phyloP scores from a whole-genome alignment of 1,139 yeast species.

The Nakaseomyces nivariensis region DNA sequence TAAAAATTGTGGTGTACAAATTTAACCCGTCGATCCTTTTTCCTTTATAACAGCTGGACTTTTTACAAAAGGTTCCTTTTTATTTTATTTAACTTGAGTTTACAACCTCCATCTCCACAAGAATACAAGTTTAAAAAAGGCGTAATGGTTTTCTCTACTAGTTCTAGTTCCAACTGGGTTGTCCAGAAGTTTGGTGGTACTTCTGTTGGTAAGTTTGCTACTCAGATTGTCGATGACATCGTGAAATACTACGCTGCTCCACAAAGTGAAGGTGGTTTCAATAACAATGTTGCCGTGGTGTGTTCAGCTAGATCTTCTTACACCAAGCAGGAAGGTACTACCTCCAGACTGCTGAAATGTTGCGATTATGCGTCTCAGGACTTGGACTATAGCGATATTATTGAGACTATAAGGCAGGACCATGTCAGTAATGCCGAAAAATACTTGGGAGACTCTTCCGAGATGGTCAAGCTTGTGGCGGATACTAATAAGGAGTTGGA shows the following conservation, averaged over 20 bases:
- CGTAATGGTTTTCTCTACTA: background rate
- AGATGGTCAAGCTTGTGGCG: slow-evolving; percentile 41
- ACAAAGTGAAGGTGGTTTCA: slow-evolving; percentile 12
- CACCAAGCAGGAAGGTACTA: slow-evolving; percentile 90
- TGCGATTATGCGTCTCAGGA: slow-evolving; percentile 61
- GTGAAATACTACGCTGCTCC: slow-evolving; percentile 50
- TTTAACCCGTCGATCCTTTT: background rate
- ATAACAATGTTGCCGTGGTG: slow-evolving; percentile 80
- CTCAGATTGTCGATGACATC: slow-evolving; percentile 72
- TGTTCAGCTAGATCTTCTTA: slow-evolving; percentile 91
- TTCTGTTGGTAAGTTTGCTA: slow-evolving; percentile 91
- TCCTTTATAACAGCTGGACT: no score
- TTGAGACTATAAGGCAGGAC: slow-evolving; percentile 62
- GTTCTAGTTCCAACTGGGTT: slow-evolving; percentile 43
- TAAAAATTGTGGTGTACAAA: background rate
- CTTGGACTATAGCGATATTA: slow-evolving; percentile 41
- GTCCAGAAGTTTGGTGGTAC: slow-evolving; percentile 97
- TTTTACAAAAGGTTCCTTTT: no score
- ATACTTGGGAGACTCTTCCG: slow-evolving; percentile 37
- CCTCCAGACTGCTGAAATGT: slow-evolving; percentile 68
- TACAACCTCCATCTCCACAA: no score
- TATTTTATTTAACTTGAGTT: no score
- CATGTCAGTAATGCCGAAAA: slow-evolving; percentile 66
- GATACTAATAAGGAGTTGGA: slow-evolving; percentile 59
- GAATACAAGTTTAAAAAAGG: no score